phyloP scores from a whole-genome alignment of 2,329 filamentous ascomycete genomes.

The Cladosporium sp. region DNA sequence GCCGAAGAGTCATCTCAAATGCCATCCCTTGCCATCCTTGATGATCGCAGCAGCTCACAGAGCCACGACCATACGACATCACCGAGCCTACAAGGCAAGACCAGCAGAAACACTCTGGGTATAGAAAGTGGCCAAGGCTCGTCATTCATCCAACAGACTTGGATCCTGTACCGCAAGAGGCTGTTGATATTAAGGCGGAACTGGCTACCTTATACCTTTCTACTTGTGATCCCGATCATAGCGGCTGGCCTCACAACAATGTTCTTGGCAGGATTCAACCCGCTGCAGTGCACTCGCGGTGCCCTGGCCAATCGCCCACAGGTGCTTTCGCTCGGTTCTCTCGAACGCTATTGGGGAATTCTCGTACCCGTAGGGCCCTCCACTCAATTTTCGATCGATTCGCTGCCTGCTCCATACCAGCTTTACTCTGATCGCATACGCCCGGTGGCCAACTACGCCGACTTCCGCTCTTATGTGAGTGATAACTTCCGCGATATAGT shows the following conservation, averaged over 20 bases:
- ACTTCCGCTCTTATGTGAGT: conserved; percentile 67
- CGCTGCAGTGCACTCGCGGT: conserved; percentile 49
- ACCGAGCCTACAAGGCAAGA: conserved; percentile 26
- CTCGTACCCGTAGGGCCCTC: conserved; percentile 39
- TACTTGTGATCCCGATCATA: conserved; percentile 72
- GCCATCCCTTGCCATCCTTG: not conserved
- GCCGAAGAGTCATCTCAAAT: conserved; percentile 45
- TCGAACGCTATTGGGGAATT: conserved; percentile 18
- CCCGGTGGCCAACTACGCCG: conserved; percentile 57
- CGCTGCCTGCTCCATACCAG: conserved; percentile 12
- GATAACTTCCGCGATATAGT: conserved; percentile 65
- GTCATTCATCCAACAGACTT: conserved; percentile 66
- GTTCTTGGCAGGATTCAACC: conserved; percentile 56
- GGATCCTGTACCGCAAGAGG: conserved; percentile 74
- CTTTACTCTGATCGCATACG: conserved; percentile 44
- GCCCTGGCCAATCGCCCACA: conserved; percentile 28
- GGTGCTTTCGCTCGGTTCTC: conserved; percentile 24
- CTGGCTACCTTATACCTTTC: conserved; percentile 70
- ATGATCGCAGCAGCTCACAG: conserved; percentile 17
- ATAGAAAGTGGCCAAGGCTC: conserved; percentile 63
- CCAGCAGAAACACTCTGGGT: conserved; percentile 17
- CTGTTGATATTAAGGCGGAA: conserved; percentile 74
- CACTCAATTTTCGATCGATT: conserved; percentile 28
- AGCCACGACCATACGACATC: conserved; percentile 22
- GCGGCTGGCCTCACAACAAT: conserved; percentile 77